Base-by-base conservation (phyloP, 2,329 filamentous ascomycete genomes). In the Hymenoscyphus occultus region DNA sequence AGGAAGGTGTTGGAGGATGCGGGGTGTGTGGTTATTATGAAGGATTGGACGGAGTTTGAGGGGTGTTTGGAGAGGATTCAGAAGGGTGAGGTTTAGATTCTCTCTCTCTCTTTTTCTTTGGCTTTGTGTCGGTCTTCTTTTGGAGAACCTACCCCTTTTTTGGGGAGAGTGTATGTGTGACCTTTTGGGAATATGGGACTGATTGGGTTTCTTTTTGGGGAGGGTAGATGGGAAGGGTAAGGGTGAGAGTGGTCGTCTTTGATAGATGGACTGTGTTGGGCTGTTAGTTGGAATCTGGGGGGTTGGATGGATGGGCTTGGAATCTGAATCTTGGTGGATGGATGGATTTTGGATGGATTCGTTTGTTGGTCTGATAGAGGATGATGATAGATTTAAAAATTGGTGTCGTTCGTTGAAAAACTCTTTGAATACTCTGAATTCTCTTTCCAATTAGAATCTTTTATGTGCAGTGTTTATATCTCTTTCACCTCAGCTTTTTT, bases 21-120 rank as follows among this genome's bases (percentile, higher is more conserved):
- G 0, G 89, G 89, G 14, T 88, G 86, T 63, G 80, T 82, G 66
- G 77, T 86, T 64, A 80, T 91, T 74, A 91, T 87, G 82, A 72
- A 80, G 60, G 74, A 86, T 73, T 88, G 85, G 85, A 77, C 74
- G 62, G 82, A 86, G 77, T 86, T 87, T 63, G 64, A 67, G 12
- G 64, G 45, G 4, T 66, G 61, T 32, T 63, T 74, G 67, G 63
- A 62, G 40, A 70, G 67, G 60, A 72, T 73, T 67, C 67, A 72
- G 62, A 66, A 64, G 48, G 70, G 68, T 32, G 67, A 72, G 42
- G 45, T 51, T 51, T 51, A 51, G 45, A 51, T n/a, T n/a, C 16
- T n/a, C 19, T n/a, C 19, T n/a, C 45, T 48, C 7, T 12, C 14
- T 48, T 48, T 28, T 28, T 28, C 28, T 28, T 3, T 28, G 28